phyloP scores from a whole-genome alignment of 139 green algal species.

The Zygnema circumcarinatum region DNA sequence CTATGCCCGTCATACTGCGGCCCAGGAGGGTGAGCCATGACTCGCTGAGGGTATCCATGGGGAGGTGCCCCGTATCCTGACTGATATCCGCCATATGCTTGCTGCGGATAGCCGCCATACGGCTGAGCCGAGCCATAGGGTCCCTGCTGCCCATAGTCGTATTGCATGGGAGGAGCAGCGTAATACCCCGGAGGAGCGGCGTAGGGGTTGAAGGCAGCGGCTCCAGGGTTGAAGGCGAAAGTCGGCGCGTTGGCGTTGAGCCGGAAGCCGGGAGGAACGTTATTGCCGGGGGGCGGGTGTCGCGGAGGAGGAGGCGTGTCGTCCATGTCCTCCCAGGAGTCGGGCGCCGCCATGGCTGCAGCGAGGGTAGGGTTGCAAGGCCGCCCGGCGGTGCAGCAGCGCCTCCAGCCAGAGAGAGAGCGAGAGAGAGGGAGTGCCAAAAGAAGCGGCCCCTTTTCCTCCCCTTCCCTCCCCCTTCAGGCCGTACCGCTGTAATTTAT shows the following conservation, averaged over 20 bases:
- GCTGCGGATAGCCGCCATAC: neutral
- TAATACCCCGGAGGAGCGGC: constrained; percentile 6
- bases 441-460: too few species aligned
- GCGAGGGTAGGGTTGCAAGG: too few species aligned
- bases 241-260: constrained; percentile 69
- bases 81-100: neutral
- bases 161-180: constrained; percentile 42
- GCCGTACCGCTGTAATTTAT: too few species aligned
- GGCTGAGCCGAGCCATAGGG: neutral
- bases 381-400: too few species aligned
- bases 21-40: too few species aligned
- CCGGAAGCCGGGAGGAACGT: neutral
- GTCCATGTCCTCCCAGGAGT: constrained; percentile 68
- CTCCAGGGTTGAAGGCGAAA: constrained; percentile 76
- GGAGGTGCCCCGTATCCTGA: neutral
- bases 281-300: constrained; percentile 17
- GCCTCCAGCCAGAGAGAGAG: too few species aligned
- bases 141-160: neutral
- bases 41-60: neutral
- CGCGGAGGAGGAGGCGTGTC: constrained; percentile 6
- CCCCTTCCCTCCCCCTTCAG: too few species aligned
- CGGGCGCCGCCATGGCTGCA: constrained; percentile 37
- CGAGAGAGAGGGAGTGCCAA: too few species aligned
- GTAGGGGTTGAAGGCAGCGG: constrained; percentile 60
- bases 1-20: too few species aligned